These are phyloP conservation scores for Mortierella alpina DNA, from an alignment of 192 early-diverging fungal genomes.

Conservation along the genomic window DNA sequence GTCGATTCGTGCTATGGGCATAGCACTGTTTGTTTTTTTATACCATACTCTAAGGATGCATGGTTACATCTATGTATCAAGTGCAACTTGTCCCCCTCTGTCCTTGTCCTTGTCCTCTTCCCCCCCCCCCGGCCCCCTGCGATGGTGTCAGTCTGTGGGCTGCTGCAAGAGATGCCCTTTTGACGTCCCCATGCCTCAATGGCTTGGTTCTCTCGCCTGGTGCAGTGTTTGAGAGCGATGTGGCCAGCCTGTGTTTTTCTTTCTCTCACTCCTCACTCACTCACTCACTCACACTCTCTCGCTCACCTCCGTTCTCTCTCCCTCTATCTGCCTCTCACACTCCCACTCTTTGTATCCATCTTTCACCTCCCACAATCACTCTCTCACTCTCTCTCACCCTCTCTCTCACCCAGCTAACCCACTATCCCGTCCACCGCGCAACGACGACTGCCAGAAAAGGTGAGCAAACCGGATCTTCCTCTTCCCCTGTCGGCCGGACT, in stretches of 20 bases:
- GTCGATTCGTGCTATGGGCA: not conserved
- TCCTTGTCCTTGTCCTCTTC: too few relatives aligned
- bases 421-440: not conserved
- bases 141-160: too few relatives aligned
- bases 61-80: too few relatives aligned
- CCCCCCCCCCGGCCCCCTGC: too few relatives aligned
- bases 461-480: conserved; percentile 6
- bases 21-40: not conserved
- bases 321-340: not conserved
- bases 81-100: too few relatives aligned
- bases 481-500: not conserved
- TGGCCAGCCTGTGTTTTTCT: not conserved
- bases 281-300: not conserved
- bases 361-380: not conserved
- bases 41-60: too few relatives aligned
- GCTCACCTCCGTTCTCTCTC: conserved; percentile 4
- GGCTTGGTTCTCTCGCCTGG: not conserved
- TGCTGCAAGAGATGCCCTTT: not conserved
- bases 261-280: not conserved
- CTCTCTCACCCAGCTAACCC: not conserved
- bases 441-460: not conserved
- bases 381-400: not conserved
- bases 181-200: not conserved
- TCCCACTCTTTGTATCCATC: not conserved
- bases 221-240: conserved; percentile 15